Conservation (phyloP, 371 early-diverging fungal species). For the Umbelopsis sp. region DNA sequence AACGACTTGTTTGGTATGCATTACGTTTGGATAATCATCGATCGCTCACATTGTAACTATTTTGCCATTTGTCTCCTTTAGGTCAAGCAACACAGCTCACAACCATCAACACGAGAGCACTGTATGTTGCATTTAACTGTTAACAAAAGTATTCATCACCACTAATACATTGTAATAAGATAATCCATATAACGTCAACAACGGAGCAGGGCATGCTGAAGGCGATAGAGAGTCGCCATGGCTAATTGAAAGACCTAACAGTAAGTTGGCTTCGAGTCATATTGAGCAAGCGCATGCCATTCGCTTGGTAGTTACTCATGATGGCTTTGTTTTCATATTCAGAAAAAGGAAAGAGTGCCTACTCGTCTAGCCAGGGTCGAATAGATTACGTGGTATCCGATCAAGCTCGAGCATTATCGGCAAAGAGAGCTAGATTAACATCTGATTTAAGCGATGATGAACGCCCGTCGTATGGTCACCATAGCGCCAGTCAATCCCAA, state of each 20-base stretch:
- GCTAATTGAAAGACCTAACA: background rate
- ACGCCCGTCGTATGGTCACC: background rate
- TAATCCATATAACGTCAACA: background rate
- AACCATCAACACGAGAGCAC: background rate
- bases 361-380: background rate
- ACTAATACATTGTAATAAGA: background rate
- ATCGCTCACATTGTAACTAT: background rate
- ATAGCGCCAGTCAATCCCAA: background rate
- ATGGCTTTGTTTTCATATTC: background rate
- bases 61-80: background rate
- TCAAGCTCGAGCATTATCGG: constrained; percentile 2
- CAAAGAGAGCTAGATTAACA: constrained; percentile 5
- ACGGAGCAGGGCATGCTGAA: too few species aligned
- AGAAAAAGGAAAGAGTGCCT: background rate
- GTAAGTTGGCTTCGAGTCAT: too few species aligned
- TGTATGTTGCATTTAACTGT: background rate
- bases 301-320: background rate
- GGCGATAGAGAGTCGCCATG: background rate
- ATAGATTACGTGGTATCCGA: background rate
- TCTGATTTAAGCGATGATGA: background rate
- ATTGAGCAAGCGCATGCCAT: background rate
- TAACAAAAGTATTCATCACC: background rate
- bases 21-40: too few species aligned
- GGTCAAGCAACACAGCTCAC: background rate
- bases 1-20: background rate